Evolutionary conservation across 2,329 filamentous ascomycete genomes (phyloP).

Genomic region (Paracamarosporium sp.): DNA sequence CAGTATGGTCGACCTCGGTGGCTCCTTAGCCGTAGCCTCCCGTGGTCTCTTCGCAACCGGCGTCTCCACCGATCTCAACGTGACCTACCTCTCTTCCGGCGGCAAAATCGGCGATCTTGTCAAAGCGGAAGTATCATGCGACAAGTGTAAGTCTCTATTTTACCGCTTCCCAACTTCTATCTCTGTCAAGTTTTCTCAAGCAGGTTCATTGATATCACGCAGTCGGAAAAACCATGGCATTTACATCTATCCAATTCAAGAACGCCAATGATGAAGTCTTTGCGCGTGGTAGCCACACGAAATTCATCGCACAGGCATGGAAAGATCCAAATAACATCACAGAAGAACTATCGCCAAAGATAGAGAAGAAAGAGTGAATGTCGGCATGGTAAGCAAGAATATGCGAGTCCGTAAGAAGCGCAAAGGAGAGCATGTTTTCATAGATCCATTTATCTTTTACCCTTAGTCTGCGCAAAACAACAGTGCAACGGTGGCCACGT

Average conservation of each 20-base stretch:
- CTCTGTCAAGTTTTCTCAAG: not conserved
- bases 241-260: constrained; percentile 66
- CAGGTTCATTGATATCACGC: not conserved
- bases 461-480: not conserved
- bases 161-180: too few relatives aligned
- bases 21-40: constrained; percentile 70
- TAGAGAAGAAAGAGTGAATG: constrained; percentile 26
- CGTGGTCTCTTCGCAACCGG: constrained; percentile 70
- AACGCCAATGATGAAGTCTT: constrained; percentile 66
- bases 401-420: not conserved
- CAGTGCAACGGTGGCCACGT: not conserved
- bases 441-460: not conserved
- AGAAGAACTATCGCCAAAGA: constrained; percentile 59
- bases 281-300: constrained; percentile 72
- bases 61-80: constrained; percentile 71
- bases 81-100: constrained; percentile 69
- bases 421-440: too few relatives aligned
- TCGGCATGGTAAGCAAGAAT: too few relatives aligned
- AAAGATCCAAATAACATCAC: constrained; percentile 68
- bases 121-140: constrained; percentile 67
- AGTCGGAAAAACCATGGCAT: constrained; percentile 72
- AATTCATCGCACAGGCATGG: constrained; percentile 68
- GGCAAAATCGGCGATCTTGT: constrained; percentile 68
- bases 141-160: constrained; percentile 62
- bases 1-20: constrained; percentile 73